phyloP scores from a whole-genome alignment of 495 filamentous ascomycete genomes.

The Collariella sp. region DNA sequence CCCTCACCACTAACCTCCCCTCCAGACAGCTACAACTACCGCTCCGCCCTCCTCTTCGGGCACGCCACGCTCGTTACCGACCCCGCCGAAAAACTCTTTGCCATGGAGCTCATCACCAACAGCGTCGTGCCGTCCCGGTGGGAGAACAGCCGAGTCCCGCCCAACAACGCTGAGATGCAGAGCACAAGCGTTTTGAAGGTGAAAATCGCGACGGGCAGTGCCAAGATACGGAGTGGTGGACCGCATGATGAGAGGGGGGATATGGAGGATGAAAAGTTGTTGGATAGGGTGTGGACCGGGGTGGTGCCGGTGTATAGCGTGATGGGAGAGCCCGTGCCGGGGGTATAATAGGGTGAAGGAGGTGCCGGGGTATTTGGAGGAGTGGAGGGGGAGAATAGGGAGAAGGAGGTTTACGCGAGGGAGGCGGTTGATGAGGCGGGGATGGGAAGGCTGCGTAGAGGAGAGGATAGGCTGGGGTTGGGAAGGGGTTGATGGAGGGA shows the following conservation, averaged over 20 bases:
- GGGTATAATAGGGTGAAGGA: slow-evolving; percentile 49
- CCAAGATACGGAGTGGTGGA: slow-evolving; percentile 63
- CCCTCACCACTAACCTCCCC: background rate
- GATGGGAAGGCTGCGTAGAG: slow-evolving; percentile 20
- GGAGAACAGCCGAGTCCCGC: slow-evolving; percentile 60
- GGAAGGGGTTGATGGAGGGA: background rate
- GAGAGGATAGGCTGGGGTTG: background rate
- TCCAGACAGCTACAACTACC: slow-evolving; percentile 81
- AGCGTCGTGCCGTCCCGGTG: slow-evolving; percentile 61
- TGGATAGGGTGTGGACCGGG: slow-evolving; percentile 63
- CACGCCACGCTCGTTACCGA: slow-evolving; percentile 60
- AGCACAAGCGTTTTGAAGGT: slow-evolving; percentile 69
- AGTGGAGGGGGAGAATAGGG: slow-evolving; percentile 50
- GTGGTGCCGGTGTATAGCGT: slow-evolving; percentile 67
- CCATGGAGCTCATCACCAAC: slow-evolving; percentile 77
- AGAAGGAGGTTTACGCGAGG: slow-evolving; percentile 45
- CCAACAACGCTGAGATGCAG: slow-evolving; percentile 65
- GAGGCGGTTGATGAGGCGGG: slow-evolving; percentile 32
- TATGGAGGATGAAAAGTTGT: slow-evolving; percentile 50
- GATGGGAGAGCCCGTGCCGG: slow-evolving; percentile 60
- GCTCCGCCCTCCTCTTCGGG: slow-evolving; percentile 72
- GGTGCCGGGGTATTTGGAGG: slow-evolving; percentile 55
- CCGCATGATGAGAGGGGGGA: slow-evolving; percentile 68
- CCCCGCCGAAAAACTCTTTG: slow-evolving; percentile 66
- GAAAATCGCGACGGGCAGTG: slow-evolving; percentile 59